Base-by-base conservation (phyloP, 2,329 filamentous ascomycete genomes). In the Aspergillus tamarii region DNA sequence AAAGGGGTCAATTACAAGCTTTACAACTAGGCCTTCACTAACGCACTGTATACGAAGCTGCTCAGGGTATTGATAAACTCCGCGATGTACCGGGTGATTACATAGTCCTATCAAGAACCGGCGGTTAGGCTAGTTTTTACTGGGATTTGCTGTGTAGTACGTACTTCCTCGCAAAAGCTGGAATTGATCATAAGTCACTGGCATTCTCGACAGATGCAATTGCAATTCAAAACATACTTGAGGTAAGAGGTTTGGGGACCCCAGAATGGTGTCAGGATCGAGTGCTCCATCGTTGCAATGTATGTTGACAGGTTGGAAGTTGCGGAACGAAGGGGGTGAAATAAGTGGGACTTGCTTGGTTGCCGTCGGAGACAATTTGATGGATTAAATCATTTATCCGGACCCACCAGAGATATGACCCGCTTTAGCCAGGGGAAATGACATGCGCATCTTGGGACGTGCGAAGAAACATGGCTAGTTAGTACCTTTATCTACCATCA, bases 21-120 rank as follows among this genome's bases (percentile, higher is more conserved):
- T 57, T 43, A 21, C 8, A 19, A 7, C 14, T 8, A 2, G 19
- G 39, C n/a, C 6, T 26, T 19, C n/a, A 34, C 6, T 34, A 26
- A 66, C 70, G n/a, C 58, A 74, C 73, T 67, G 50, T 77, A 82
- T 4, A 75, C 67, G 0, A 79, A 64, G 59, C 80, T 83, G 61
- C 79, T 82, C 2, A 82, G 64, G 0, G 79, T 82, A 63, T 83
- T 83, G 66, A 82, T 77, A 43, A 83, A 82, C 56, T 83, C 81
- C 6, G 79, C 81, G 23, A 82, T 70, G 36, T 80, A 82, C 23
- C 77, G 70, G 10, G 80, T 82, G 14, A 83, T 68, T 10, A 78
- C 73, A 71, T 83, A 83, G 62, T 76, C 73, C 73, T 75, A 6
- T 43, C 6, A 34, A 21, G 53, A 32, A 30, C 61, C n/a, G 32